Base-by-base conservation (phyloP, 1,284 basidiomycete genomes). In the Melampsora abietis-canadensis region DNA sequence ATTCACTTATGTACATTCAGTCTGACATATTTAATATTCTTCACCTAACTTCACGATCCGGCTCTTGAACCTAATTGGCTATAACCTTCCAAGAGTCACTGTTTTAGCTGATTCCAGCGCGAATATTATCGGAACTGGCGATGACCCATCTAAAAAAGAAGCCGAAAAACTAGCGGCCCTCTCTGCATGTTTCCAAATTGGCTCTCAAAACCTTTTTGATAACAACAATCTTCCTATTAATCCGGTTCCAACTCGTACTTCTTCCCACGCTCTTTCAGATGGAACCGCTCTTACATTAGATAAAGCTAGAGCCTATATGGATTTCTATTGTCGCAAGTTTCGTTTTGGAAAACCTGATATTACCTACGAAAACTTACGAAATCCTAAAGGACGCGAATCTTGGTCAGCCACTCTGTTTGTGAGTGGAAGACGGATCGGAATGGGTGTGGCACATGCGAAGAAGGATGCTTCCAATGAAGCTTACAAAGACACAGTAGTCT, bases 361-460 rank as follows among this genome's bases (percentile, higher is more conserved):
- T 76, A 84, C 86, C 19, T 90, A 87, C 77, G 82, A 84, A 60
- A 79, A 79, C 40, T 77, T 76, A 75, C 76, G 79, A 78, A 57
- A 27, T 27, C 77, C 77, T 63, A 77, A 79, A 64, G 78, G 76
- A n/a, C 80, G 78, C 73, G 77, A 77, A 10, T 66, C 78, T 12
- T 96, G 94, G 91, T 88, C 92, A 78, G 92, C 92, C 0, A 84
- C 89, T 73, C 90, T 98, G 86, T 86, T 85, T 54, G 90, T 97
- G 51, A 88, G 87, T 47, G 91, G 88, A 5, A 86, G 89, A 51
- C 86, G 87, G 66, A 90, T 98, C 74, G 94, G 93, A 10, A 85
- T 92, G 78, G 93, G 91, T 10, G 82, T 85, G 14, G 90, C 86
- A 8, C 27, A 81, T 8, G 87, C 79, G 79, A 97, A 97, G 84